These are phyloP conservation scores for Artomyces pyxidatus DNA, from an alignment of 768 basidiomycete genomes.

Conservation along the genomic window DNA sequence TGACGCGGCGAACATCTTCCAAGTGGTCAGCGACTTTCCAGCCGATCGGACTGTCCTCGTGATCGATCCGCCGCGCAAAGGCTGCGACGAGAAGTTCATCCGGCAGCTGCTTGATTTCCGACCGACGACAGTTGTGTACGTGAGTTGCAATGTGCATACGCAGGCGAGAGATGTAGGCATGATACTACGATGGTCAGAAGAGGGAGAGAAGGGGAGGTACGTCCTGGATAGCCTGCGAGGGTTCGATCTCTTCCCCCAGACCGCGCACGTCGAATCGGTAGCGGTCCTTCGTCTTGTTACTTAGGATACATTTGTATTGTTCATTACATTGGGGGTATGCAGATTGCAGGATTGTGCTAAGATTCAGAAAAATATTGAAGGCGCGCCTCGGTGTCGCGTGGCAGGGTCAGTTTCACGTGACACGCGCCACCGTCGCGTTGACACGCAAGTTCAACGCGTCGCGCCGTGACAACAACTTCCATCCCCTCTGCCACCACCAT, in stretches of 20 bases:
- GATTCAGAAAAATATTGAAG: no score
- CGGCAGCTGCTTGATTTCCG: slow-evolving; percentile 68
- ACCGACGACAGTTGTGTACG: slow-evolving; percentile 70
- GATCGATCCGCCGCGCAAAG: slow-evolving; percentile 92
- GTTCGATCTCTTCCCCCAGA: slow-evolving; percentile 95
- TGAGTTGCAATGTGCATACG: slow-evolving; percentile 93
- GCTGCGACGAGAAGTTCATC: slow-evolving; percentile 77
- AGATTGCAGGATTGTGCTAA: no score
- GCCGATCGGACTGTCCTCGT: slow-evolving; percentile 57
- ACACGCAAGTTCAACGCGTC: neutral
- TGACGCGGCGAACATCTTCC: slow-evolving; percentile 83
- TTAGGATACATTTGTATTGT: no score
- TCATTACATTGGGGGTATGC: no score
- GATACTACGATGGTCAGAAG: slow-evolving; percentile 43
- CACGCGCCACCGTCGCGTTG: slow-evolving; percentile 9
- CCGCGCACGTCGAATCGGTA: slow-evolving; percentile 86
- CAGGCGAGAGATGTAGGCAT: slow-evolving; percentile 83
- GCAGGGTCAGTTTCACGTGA: no score
- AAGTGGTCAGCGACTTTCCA: slow-evolving; percentile 56
- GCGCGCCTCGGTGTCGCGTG: no score
- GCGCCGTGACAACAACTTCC: no score
- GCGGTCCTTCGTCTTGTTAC: slow-evolving; percentile 19
- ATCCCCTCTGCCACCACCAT: neutral
- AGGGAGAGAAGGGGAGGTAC: slow-evolving; percentile 41
- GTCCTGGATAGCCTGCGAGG: slow-evolving; percentile 77